Evolutionary conservation across 2,329 filamentous ascomycete genomes (phyloP), one percentile per base, ranked within the genome.

Genomic region (Exophiala sp.): DNA sequence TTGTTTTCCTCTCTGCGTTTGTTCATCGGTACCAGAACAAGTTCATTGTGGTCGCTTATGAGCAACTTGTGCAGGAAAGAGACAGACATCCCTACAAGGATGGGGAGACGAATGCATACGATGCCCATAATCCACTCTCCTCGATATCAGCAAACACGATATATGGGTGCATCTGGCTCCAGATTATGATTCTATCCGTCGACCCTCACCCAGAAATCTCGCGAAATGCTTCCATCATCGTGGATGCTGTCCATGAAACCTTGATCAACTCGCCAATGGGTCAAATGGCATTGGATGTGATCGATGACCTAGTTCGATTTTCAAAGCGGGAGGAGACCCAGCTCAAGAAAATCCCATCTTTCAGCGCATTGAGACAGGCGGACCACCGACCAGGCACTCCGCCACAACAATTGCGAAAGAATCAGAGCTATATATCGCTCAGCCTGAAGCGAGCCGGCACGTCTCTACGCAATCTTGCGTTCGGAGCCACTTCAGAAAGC

Each of bases 161-260:
- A 14, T 96, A 95, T 69, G 87, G 91, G 29, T 88, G 91, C 1
- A 87, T 95, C 58, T 99, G 94, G 94, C 94, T 95, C 69, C 89
- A 96, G 65, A 80, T 95, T 40, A 77, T 96, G 55, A 89, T 95
- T 58, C 79, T 97, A 69, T 92, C 90, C 41, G 89, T 95, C 14
- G 94, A 99, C 67, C 92, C 94, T 38, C 91, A 96, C 66, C 91
- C 92, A 1, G 92, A 97, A 66, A 89, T 97, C 33, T 88, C 95
- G 59, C 82, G 87, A 61, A 88, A 94, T 68, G 92, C 91, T 8
- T 85, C 84, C 5, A 79, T 87, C n/a, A 85, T 97, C 41, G 83
- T 95, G 29, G 94, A 99, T 69, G 89, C 87, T 65, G 80, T 97
- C 21, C 86, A 96, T 66, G 80, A 87, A 47, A 81, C 85, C 0